Evolutionary conservation across 345 rosid species (phyloP), one percentile per base, ranked within the genome.

Genomic region (Populus deltoides): DNA sequence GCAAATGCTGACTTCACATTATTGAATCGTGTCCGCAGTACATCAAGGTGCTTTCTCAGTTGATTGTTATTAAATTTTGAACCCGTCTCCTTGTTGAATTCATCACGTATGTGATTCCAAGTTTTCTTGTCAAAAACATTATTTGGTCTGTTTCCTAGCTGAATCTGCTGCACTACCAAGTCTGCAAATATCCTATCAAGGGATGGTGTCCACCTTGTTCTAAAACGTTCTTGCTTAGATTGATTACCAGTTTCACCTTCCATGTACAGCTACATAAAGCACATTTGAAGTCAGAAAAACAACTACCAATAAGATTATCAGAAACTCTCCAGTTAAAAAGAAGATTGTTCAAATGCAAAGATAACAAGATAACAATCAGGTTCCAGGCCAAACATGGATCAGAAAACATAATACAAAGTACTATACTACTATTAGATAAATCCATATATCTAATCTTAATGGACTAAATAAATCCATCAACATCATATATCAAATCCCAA

Each of bases 61-160:
- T 94, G 98, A 78, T 88, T 90, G 82, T 86, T 92, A 75, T 91
- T 92, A 89, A 88, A 92, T 77, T 84, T 89, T 57, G 91, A 93
- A 69, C 82, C 86, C 0, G 96, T 91, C 80, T 84, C 85, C 77
- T 68, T 73, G 71, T 93, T 93, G 82, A 93, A 92, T 66, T 91
- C 97, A 24, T 85, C 82, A 0, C 97, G 83, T 65, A 93, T 90
- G 78, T 73, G 75, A 72, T 83, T 86, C 98, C 97, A 90, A 2
- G 95, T 86, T 74, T 90, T 93, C 85, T 90, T 90, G 71, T 92
- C 93, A 71, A 93, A 92, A 29, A 88, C 86, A 84, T 87, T 84
- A 80, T 90, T 89, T 6, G 87, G 91, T 55, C 94, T 89, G 77
- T 89, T 90, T 12, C 97, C 97, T 59, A 79, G 78, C 65, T 84